Conservation (phyloP, 1,284 basidiomycete genomes). For the Exobasidium cylindrosporum region DNA sequence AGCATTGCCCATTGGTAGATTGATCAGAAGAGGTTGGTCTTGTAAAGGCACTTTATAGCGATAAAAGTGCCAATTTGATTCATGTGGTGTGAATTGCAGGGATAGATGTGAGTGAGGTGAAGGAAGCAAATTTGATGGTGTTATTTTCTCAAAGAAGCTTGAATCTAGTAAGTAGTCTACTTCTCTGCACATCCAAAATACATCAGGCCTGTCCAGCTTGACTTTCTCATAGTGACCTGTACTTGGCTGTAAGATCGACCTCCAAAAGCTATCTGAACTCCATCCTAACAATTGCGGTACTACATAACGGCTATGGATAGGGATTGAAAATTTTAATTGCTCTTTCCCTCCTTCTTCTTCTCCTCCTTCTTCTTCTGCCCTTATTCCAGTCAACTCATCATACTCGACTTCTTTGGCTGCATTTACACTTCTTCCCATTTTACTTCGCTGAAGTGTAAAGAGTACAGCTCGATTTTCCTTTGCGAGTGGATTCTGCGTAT, state of each 20-base stretch:
- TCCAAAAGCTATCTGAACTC: not conserved
- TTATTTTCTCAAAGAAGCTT: not conserved
- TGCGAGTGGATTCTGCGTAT: not conserved
- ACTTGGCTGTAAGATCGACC: not conserved
- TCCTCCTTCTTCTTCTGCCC: not conserved
- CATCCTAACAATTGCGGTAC: not conserved
- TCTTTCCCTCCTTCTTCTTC: not conserved
- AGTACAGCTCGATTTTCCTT: not conserved
- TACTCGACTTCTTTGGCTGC: not conserved
- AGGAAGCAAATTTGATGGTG: not conserved
- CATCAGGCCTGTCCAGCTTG: not conserved
- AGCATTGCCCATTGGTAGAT: not conserved
- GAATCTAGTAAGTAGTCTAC: not conserved
- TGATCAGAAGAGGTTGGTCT: not conserved
- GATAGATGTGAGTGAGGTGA: not conserved
- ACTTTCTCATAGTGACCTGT: not conserved
- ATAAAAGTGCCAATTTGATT: not conserved
- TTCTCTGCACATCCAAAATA: not conserved
- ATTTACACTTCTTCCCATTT: not conserved
- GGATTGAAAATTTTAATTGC: not conserved
- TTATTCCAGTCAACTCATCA: not conserved
- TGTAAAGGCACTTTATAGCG: not conserved
- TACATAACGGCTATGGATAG: not conserved
- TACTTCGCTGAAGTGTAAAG: not conserved
- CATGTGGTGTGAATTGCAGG: not conserved